Evolutionary conservation across 192 early-diverging fungal species (phyloP).

Genomic region (Oehlia diaphana): DNA sequence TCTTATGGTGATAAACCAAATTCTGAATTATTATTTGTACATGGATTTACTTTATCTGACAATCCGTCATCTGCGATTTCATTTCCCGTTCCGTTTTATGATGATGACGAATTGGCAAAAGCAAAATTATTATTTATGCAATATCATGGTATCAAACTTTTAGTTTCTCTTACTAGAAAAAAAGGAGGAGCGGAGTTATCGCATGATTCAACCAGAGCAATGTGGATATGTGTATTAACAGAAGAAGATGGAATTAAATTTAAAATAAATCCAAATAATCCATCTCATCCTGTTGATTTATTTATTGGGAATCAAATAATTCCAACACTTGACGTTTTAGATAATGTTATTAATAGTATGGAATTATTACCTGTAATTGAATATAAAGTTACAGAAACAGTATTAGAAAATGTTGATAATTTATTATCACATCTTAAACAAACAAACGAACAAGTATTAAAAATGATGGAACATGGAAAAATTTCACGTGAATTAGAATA

Average conservation of each 20-base stretch:
- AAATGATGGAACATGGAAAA: constrained; percentile 24
- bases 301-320: constrained; percentile 18
- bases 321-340: background rate
- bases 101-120: constrained; percentile 12
- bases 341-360: constrained; percentile 8
- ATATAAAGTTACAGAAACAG: background rate
- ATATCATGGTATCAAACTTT: constrained; percentile 27
- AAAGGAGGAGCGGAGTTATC: constrained; percentile 19
- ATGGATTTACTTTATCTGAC: constrained; percentile 61
- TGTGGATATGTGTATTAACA: constrained; percentile 28
- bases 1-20: constrained; percentile 74
- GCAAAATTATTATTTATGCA: constrained; percentile 20
- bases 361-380: constrained; percentile 13
- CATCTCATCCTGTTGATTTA: background rate
- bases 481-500: constrained; percentile 23
- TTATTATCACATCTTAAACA: constrained; percentile 17
- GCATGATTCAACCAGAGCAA: constrained; percentile 8
- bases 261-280: background rate
- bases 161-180: constrained; percentile 18
- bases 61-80: constrained; percentile 43
- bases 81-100: constrained; percentile 19
- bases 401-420: constrained; percentile 17
- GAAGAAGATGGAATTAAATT: constrained; percentile 30
- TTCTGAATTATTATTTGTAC: constrained; percentile 66
- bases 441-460: constrained; percentile 24